Evolutionary conservation across 352 stramenopile genomes (phyloP).

Genomic region (Phytophthora ramorum): DNA sequence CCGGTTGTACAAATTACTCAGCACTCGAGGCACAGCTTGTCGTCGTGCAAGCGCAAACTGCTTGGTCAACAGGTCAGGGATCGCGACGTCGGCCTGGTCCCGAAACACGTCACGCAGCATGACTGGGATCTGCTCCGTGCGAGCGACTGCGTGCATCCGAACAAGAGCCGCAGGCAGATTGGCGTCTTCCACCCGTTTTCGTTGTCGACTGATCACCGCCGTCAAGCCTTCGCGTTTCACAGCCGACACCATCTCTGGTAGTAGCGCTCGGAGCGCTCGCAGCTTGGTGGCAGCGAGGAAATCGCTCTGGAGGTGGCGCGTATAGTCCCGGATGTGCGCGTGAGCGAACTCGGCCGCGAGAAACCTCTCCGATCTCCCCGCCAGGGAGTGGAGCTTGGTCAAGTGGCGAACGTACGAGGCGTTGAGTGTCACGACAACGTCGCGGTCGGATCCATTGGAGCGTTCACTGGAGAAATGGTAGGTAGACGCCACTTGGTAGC

Average conservation of each 20-base stretch:
- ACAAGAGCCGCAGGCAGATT: conserved; percentile 56
- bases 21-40: conserved; percentile 63
- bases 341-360: conserved; percentile 70
- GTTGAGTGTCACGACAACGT: conserved; percentile 65
- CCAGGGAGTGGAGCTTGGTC: conserved; percentile 44
- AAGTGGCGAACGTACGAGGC: conserved; percentile 63
- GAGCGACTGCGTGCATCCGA: conserved; percentile 53
- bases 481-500: conserved; percentile 53
- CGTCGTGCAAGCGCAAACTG: conserved; percentile 35
- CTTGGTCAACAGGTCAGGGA: conserved; percentile 33
- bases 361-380: conserved; percentile 62
- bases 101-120: conserved; percentile 69
- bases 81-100: conserved; percentile 62
- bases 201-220: conserved; percentile 50
- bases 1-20: conserved; percentile 55
- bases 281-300: conserved; percentile 74
- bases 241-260: conserved; percentile 42
- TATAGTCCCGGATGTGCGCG: conserved; percentile 50
- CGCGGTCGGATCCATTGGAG: conserved; percentile 70
- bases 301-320: conserved; percentile 43
- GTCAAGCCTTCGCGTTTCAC: conserved; percentile 47
- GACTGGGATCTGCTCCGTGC: conserved; percentile 63
- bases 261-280: conserved; percentile 51
- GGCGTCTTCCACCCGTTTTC: conserved; percentile 49
- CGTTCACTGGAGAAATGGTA: conserved; percentile 56